Base-by-base conservation (phyloP, 169 alveolate species). In the Babesia gibsoni region DNA sequence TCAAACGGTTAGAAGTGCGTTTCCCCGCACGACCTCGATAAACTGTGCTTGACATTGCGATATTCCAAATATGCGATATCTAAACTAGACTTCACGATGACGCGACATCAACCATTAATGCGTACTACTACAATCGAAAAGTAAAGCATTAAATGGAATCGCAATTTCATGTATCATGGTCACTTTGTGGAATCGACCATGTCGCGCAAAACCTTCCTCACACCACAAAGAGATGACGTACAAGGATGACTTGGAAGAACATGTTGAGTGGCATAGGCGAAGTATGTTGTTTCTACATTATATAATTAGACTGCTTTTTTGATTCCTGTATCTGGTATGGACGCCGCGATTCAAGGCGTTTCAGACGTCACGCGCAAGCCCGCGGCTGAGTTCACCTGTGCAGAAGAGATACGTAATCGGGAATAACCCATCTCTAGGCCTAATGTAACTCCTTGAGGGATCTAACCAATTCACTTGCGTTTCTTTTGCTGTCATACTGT, bases 1-100 rank as follows among this genome's bases (percentile, higher is more conserved):
- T 43, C 29, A 58, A 2, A 36, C 72, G 72, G 58, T 61, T 61
- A 5, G 41, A 42, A 29, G 72, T 20, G n/a, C 72, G 72, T 16
- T 52, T 33, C 29, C 59, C 72, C 4, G 52, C 58, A 23, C 72
- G 72, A 35, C 72, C 72, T 3, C 72, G 72, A 33, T 45, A 61
- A 4, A 58, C 42, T 6, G 72, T 48, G 59, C 30, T 61, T 48
- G 72, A 61, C 72, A 61, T 61, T 61, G 72, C 72, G 72, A 61
- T 61, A 61, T 41, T 41, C 14, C 27, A 50, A 61, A 3, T n/a
- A 27, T 61, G 72, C 72, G 72, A 61, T 61, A 61, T 43, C 18
- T 30, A 16, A 2, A 22, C 45, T 18, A 3, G 20, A 59, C 42
- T 23, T 39, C 25, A 4, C n/a, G n/a, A 32, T 32, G 49, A 3